These are phyloP conservation scores for Coprinellus aureogranulatus DNA, from an alignment of 768 basidiomycete genomes.

Conservation along the genomic window DNA sequence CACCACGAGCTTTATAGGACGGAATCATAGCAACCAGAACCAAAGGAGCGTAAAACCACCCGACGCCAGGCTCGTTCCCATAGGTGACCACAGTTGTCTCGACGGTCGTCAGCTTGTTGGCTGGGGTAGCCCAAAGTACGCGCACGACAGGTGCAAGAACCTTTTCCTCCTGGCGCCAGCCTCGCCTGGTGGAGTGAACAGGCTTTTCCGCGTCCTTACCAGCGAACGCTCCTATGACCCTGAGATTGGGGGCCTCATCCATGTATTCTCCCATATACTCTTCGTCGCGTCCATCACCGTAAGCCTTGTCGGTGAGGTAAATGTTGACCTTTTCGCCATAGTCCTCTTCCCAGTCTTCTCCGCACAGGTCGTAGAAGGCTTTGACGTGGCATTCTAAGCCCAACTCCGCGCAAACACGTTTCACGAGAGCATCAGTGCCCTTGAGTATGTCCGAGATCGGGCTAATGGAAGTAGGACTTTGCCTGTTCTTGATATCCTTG, in stretches of 20 bases:
- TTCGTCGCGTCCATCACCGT: neutral
- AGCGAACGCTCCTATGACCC: neutral
- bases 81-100: neutral
- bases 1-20: neutral
- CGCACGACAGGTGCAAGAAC: neutral
- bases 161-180: neutral
- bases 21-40: neutral
- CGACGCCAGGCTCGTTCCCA: neutral
- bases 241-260: neutral
- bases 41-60: neutral
- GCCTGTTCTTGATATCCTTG: neutral
- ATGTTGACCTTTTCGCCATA: neutral
- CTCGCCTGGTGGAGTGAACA: neutral
- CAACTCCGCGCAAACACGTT: slow-evolving; percentile 1
- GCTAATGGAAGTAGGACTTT: too few relatives aligned
- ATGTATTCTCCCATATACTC: neutral
- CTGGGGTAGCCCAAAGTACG: neutral
- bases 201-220: neutral
- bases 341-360: neutral
- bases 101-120: neutral
- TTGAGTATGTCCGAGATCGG: slow-evolving; percentile 3
- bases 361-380: slow-evolving; percentile 6
- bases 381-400: neutral
- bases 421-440: slow-evolving; percentile 11
- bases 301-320: neutral